Evolutionary conservation across 345 rosid species (phyloP), one percentile per base, ranked within the genome.

Genomic region (Dipteronia dyeriana): DNA sequence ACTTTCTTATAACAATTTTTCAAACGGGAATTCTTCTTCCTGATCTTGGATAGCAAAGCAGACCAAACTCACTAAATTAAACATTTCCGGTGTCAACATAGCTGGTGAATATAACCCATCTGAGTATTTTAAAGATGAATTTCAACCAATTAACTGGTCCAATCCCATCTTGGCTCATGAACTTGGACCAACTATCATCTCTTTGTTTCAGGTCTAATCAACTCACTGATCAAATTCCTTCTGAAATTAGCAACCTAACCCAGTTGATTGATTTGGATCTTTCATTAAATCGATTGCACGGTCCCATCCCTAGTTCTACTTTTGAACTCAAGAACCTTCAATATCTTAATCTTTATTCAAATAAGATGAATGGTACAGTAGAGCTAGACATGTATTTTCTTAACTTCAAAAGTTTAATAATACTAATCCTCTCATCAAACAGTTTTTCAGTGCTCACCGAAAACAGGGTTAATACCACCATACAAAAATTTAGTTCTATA

Each of bases 361-460:
- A 82, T 57, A n/a, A 63, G 9, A 62, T 84, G 29, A 71, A n/a
- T 51, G 88, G 82, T 7, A 45, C 14, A 0, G 0, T 79, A 2
- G 10, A 67, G 2, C 22, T 86, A 0, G 70, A 80, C 9, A 22
- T 71, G 62, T 80, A 20, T 5, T 25, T 26, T 0, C 61, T 0
- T 0, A 2, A 31, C 39, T 66, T 81, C 19, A 49, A 62, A 51
- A 56, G 10, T 20, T 7, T 77, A 2, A 0, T 0, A 0, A 9
- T 0, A 56, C 60, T 56, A 56, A 2, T 56, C 22, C 22, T 45
- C 13, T 10, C 49, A 45, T 45, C 49, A 45, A 45, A 45, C 49
- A 0, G 11, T 10, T 45, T 45, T 4, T 16, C 60, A 16, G 19
- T 56, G 60, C 1, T 56, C 19, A 56, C 20, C 60, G 17, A 56